Evolutionary conservation across 148 eudicot species (phyloP).

Genomic region (Dianthus caryophyllus): DNA sequence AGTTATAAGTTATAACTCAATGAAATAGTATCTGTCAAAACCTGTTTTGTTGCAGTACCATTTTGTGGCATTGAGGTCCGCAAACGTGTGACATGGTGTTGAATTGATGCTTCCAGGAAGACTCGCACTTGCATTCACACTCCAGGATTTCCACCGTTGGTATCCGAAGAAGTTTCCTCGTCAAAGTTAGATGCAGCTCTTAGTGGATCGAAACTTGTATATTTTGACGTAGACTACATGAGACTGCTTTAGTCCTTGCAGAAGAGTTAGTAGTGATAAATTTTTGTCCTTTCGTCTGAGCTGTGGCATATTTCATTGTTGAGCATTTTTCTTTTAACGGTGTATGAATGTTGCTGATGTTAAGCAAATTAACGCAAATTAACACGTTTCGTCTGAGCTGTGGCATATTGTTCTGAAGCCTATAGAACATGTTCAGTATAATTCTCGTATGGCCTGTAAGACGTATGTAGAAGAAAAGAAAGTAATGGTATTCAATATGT

Average conservation of each 20-base stretch:
- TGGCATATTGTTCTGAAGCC: background rate
- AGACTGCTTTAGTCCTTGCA: constrained; percentile 71
- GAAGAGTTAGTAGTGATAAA: constrained; percentile 50
- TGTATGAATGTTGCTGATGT: background rate
- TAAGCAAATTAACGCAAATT: background rate
- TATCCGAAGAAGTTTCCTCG: constrained; percentile 64
- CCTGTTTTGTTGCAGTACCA: background rate
- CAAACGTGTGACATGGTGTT: background rate
- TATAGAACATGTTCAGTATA: background rate
- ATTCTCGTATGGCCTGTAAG: background rate
- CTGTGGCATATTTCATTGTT: background rate
- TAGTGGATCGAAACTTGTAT: constrained; percentile 53
- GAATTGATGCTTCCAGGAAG: constrained; percentile 49
- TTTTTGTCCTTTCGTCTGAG: background rate
- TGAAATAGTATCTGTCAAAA: background rate
- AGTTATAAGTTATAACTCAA: background rate
- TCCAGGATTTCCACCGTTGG: constrained; percentile 86
- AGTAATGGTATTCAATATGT: constrained; percentile 24
- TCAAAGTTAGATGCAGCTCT: constrained; percentile 56
- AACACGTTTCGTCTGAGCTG: too few species aligned
- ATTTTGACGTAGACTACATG: constrained; percentile 83
- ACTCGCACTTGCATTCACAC: constrained; percentile 96
- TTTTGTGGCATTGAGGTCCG: background rate
- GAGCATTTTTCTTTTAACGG: background rate
- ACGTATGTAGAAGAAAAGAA: background rate